These are phyloP conservation scores for Trametes maxima DNA, from an alignment of 768 basidiomycete genomes.

Conservation along the genomic window DNA sequence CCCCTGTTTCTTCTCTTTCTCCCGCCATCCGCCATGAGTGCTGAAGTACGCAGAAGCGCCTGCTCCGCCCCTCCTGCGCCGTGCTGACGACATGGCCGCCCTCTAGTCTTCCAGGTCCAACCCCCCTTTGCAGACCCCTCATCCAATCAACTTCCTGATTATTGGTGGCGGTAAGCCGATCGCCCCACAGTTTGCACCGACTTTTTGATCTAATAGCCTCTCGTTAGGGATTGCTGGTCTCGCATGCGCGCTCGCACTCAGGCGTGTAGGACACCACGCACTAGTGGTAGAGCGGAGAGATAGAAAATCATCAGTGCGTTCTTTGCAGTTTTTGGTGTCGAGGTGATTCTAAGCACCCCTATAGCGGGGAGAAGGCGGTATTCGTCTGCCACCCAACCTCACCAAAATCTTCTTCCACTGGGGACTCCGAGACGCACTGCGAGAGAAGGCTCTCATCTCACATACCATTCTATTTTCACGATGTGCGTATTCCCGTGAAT, in stretches of 20 bases:
- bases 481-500: conserved; percentile 22
- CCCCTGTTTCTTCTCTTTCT: neutral
- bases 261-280: conserved; percentile 37
- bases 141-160: conserved; percentile 33
- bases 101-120: conserved; percentile 7
- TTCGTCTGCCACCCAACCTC: conserved; percentile 40
- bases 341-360: neutral
- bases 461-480: conserved; percentile 27
- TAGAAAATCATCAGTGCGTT: conserved; percentile 14
- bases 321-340: too few species aligned
- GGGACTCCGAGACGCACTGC: conserved; percentile 34
- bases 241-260: conserved; percentile 35
- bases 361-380: conserved; percentile 29
- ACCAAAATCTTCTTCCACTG: conserved; percentile 40
- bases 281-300: conserved; percentile 33
- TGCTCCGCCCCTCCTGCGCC: neutral
- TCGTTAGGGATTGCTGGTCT: conserved; percentile 36
- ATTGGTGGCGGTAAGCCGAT: conserved; percentile 33
- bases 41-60: conserved; percentile 1
- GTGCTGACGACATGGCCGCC: neutral
- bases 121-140: conserved; percentile 16
- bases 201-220: neutral
- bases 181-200: neutral
- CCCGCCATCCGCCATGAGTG: conserved; percentile 1
- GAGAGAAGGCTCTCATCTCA: conserved; percentile 25